Conservation (phyloP, 176 grass and related monocot species). For the Bolboschoenus planiculmis region DNA sequence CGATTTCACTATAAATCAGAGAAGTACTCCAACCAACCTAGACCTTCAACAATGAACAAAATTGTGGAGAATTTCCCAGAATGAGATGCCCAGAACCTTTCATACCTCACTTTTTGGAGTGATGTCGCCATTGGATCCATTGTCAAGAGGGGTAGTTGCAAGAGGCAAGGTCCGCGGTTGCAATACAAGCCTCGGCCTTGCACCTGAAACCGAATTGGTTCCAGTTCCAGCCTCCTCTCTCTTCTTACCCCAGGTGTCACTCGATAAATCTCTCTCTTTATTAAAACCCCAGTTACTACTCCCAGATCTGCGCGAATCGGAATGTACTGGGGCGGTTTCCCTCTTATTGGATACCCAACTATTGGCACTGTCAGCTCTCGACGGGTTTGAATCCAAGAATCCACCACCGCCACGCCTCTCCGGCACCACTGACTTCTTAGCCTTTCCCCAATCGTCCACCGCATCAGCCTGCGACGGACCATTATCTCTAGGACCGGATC, state of each 20-base stretch:
- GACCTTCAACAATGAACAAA: not conserved
- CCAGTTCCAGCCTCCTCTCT: constrained; percentile 6
- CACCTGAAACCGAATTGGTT: not conserved
- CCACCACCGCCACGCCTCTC: constrained; percentile 6
- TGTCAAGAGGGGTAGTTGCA: not conserved
- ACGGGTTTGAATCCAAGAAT: not conserved
- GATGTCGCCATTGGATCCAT: constrained; percentile 11
- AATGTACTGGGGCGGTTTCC: not conserved
- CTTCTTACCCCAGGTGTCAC: constrained; percentile 24
- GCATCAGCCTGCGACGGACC: constrained; percentile 32
- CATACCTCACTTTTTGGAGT: constrained; percentile 9
- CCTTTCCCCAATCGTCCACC: constrained; percentile 37
- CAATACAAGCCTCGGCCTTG: constrained; percentile 24
- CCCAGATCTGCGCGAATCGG: constrained; percentile 24
- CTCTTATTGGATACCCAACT: constrained; percentile 30
- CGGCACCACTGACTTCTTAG: constrained; percentile 7
- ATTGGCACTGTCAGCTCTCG: constrained; percentile 25
- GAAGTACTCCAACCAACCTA: not conserved
- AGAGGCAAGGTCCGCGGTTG: constrained; percentile 21
- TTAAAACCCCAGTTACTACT: constrained; percentile 23
- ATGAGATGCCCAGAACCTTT: not conserved
- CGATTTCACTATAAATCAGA: not conserved
- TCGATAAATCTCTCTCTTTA: constrained; percentile 6
- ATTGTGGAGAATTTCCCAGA: not conserved
- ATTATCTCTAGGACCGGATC: constrained; percentile 16